These are phyloP conservation scores for Colletotrichum agaves DNA, from an alignment of 2,329 filamentous ascomycete species.

Conservation along the genomic window DNA sequence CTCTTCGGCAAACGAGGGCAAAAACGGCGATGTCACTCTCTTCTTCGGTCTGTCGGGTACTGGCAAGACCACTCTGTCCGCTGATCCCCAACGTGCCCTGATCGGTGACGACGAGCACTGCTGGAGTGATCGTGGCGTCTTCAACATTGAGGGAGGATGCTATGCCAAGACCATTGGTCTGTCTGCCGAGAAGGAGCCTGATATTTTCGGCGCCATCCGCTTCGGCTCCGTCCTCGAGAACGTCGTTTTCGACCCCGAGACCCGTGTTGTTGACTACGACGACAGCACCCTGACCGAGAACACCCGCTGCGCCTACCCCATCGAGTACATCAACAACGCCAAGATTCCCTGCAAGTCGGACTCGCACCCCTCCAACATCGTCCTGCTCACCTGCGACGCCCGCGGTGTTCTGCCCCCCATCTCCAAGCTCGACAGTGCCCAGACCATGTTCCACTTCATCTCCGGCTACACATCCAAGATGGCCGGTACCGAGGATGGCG, in stretches of 20 bases:
- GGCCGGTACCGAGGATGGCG: constrained; percentile 97
- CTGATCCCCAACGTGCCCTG: constrained; percentile 93
- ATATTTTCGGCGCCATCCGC: constrained; percentile 95
- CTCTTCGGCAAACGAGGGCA: constrained; percentile 97
- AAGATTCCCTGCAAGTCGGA: constrained; percentile 95
- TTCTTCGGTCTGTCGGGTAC: constrained; percentile 99
- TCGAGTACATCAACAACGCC: constrained; percentile 98
- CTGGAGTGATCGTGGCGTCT: constrained; percentile 96
- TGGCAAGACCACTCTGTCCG: constrained; percentile 97
- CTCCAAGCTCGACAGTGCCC: constrained; percentile 92
- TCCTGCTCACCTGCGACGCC: constrained; percentile 95
- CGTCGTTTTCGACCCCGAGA: constrained; percentile 93
- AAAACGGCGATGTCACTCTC: constrained; percentile 93
- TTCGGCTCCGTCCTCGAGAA: constrained; percentile 99
- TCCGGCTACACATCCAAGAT: constrained; percentile 99
- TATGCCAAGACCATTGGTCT: constrained; percentile 99
- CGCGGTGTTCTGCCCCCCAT: constrained; percentile 97
- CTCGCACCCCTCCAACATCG: constrained; percentile 95
- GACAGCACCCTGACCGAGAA: constrained; percentile 96
- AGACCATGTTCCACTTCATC: constrained; percentile 99
- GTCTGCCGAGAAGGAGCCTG: constrained; percentile 97
- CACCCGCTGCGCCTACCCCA: constrained; percentile 97
- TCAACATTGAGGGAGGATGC: constrained; percentile 99
- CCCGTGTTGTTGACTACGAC: constrained; percentile 93
- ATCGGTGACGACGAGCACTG: constrained; percentile 99